Evolutionary conservation across 129 eudicot genomes (phyloP), one percentile per base, ranked within the genome.

Genomic region (Cynara cardunculus): DNA sequence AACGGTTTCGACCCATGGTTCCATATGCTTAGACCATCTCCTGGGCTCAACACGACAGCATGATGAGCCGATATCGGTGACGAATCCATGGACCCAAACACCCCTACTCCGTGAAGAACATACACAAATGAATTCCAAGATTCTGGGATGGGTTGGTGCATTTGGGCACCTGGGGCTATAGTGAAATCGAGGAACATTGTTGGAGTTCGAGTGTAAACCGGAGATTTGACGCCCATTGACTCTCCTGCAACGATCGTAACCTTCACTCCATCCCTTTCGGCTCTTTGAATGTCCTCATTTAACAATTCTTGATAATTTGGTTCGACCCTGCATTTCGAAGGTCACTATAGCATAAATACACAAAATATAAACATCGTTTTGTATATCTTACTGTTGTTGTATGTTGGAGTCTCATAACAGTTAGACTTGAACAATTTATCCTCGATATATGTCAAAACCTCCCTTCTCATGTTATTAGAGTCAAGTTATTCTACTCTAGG

Each of bases 151-250:
- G 75, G 82, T 76, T 95, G 97, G 70, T 90, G 84, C 78, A 87
- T 68, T 37, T 87, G 82, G 61, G 97, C 82, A 25, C 81, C 73
- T 2, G 97, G 94, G 71, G 83, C 39, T 19, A 95, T 81, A 27
- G 93, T 92, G 90, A 92, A 90, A 75, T 95, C 99, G 18, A 95
- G 91, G 81, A 77, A 92, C 97, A 92, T 90, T 39, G 97, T 89
- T 35, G 99, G 99, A 27, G 99, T 95, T 78, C 97, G 80, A 0
- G 97, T 95, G 87, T 86, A 95, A 25, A 90, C 97, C 3, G 97
- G 94, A 6, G 99, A 95, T 28, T 82, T 72, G 13, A 90, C 87
- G 0, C 97, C 97, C 99, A 95, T 87, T 71, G 97, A 79, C 80
- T 95, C 99, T 6, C 99, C 99, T 32, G 99, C 97, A 0, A 95